Base-by-base conservation (phyloP, 345 rosid genomes). In the Corymbia maculata region DNA sequence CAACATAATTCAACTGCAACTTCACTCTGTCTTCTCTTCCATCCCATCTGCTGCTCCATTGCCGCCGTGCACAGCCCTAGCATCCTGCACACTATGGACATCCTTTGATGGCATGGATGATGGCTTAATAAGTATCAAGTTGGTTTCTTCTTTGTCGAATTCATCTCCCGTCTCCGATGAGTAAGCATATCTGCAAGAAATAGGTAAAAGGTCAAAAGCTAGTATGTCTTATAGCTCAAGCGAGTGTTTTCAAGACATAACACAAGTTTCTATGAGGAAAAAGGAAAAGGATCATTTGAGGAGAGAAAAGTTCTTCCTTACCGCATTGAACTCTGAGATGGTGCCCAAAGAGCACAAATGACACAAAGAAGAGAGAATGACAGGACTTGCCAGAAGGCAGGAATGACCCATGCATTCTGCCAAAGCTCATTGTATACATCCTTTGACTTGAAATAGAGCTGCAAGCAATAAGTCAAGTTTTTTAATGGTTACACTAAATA, bases 401-500 rank as follows among this genome's bases (percentile, higher is more conserved):
- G 97, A 91, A 98, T 94, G 91, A 97, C 93, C 99, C 99, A 98
- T 45, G 98, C 98, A 82, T 93, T 95, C 93, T 95, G 98, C 99
- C 99, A 98, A 44, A 90, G 94, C 91, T 97, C 98, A 50, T 98
- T 98, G 91, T 97, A 97, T 45, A 94, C 92, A 90, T 98, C 99
- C 57, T 92, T 95, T 52, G 98, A 92, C 94, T 98, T 98, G 95
- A 96, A 97, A 91, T 97, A 97, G 86, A 98, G 93, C 99, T 98
- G 97, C 95, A 90, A 88, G 51, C 79, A 90, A 84, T 85, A 59
- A 87, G 36, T 85, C 28, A 36, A 15, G 79, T 52, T 28, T 24
- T 28, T n/a, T 49, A 52, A 53, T 13, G 52, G 32, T 68, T 66
- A 51, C 53, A 89, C 30, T 53, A 50, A 49, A 28, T 36, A 19